Evolutionary conservation across 2,329 filamentous ascomycete genomes (phyloP), one percentile per base, ranked within the genome.

Genomic region (Diaporthe capsici): DNA sequence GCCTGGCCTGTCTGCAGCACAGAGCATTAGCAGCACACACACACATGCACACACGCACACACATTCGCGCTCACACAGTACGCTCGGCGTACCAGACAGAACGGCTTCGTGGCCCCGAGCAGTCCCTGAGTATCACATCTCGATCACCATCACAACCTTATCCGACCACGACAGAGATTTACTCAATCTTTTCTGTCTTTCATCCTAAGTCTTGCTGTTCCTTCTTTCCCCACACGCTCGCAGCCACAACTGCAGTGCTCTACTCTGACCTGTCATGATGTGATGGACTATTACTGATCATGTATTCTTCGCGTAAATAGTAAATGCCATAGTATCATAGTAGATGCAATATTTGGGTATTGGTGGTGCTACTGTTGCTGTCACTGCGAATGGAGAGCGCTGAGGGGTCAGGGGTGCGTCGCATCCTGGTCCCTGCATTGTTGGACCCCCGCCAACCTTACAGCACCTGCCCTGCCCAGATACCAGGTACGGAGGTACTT

Each of bases 61-160:
- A 15, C 25, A 15, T 12, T 9, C 20, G 25, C 31, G 12, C 55
- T 34, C 28, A 57, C 39, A 28, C 58, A 37, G 44, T 51, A 67
- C 28, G 44, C 63, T 51, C 63, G 63, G 63, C 63, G 44, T n/a
- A 51, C 63, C 63, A 67, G 63, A 8, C 63, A 34, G 20, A 42
- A 51, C 63, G 63, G 63, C 63, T 67, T 67, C 44, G 44, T 49
- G 63, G 44, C 63, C 47, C 44, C 63, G 20, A 37, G 61, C 61
- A 68, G 63, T 37, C 63, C 63, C 65, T 68, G 47, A 68, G 47
- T 70, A 55, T 70, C 65, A 70, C 65, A 55, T 70, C 65, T 70
- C 65, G 65, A 70, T 70, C 65, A 70, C 34, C 47, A 70, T 70
- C 65, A 70, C 65, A 70, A 70, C 65, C 65, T 70, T 70, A 70